Conservation (phyloP, 2,329 filamentous ascomycete species). For the Diaporthe amygdali region DNA sequence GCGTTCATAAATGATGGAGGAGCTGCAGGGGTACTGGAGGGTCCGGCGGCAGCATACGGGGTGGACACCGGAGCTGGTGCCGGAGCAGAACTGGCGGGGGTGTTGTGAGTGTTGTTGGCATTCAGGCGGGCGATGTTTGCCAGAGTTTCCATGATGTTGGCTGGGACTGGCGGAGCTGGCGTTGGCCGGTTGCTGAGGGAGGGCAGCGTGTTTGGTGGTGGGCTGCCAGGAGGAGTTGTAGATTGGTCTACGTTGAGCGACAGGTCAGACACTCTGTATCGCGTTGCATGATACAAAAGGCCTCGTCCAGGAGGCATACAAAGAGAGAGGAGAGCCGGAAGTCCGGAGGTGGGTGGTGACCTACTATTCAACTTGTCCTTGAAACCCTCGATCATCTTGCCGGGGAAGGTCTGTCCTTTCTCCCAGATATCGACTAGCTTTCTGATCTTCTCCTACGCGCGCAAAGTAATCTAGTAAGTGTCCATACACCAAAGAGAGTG, state of each 20-base stretch:
- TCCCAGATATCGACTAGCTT: conserved; percentile 99
- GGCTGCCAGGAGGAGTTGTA: conserved; percentile 73
- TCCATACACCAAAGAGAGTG: conserved; percentile 29
- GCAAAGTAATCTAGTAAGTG: conserved; percentile 46
- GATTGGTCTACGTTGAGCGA: conserved; percentile 61
- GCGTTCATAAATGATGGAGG: conserved; percentile 28
- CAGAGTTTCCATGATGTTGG: conserved; percentile 77
- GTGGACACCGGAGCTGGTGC: conserved; percentile 36
- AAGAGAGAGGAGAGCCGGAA: conserved; percentile 1
- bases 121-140: conserved; percentile 83
- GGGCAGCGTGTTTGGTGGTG: conserved; percentile 52
- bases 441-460: conserved; percentile 87
- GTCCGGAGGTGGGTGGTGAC: conserved; percentile 14
- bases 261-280: conserved; percentile 43
- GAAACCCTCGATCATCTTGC: conserved; percentile 78
- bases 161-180: conserved; percentile 44
- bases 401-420: conserved; percentile 89
- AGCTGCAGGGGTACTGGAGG: conserved; percentile 33
- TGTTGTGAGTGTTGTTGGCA: conserved; percentile 51
- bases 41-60: conserved; percentile 33
- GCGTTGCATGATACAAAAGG: background rate
- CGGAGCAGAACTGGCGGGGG: conserved; percentile 38
- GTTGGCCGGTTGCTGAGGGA: conserved; percentile 41
- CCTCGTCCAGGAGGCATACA: background rate
- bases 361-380: conserved; percentile 72